These are phyloP conservation scores for Candida pseudocylindracea DNA, from an alignment of 1,139 yeast genomes.

Conservation along the genomic window DNA sequence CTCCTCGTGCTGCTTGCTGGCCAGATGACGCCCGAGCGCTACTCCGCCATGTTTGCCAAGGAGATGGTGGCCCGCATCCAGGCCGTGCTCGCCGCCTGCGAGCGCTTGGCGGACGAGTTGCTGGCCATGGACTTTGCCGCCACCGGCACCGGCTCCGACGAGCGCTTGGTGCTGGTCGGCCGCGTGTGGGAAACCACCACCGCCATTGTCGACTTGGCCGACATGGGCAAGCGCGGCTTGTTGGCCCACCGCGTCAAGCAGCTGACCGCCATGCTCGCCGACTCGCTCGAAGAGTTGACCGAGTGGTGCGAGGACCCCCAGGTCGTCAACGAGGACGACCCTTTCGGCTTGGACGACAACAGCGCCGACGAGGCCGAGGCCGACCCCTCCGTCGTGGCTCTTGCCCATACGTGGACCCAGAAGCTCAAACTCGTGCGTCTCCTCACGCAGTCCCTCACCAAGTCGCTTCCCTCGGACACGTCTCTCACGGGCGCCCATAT, in stretches of 20 bases:
- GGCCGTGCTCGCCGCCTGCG: conserved; percentile 3
- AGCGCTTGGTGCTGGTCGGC: conserved; percentile 36
- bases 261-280: conserved; percentile 27
- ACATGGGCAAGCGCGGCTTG: conserved; percentile 26
- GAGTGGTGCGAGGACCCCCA: conserved; percentile 48
- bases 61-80: conserved; percentile 11
- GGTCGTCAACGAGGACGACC: conserved; percentile 18
- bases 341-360: conserved; percentile 14
- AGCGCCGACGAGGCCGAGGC: conserved; percentile 3
- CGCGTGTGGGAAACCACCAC: conserved; percentile 45
- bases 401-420: conserved; percentile 16
- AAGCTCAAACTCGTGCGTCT: conserved; percentile 33
- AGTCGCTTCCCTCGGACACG: conserved; percentile 20
- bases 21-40: conserved; percentile 15
- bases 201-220: conserved; percentile 12
- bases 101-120: conserved; percentile 7
- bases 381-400: conserved; percentile 1
- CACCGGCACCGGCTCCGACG: conserved; percentile 4
- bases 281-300: conserved; percentile 39
- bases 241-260: conserved; percentile 21
- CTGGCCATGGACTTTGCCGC: conserved; percentile 2
- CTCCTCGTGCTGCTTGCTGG: conserved; percentile 18
- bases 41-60: conserved; percentile 18
- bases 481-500: conserved; percentile 3
- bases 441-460: conserved; percentile 27